Conservation (phyloP, 2,329 filamentous ascomycete genomes). For the Chrysoporthe cubensis region DNA sequence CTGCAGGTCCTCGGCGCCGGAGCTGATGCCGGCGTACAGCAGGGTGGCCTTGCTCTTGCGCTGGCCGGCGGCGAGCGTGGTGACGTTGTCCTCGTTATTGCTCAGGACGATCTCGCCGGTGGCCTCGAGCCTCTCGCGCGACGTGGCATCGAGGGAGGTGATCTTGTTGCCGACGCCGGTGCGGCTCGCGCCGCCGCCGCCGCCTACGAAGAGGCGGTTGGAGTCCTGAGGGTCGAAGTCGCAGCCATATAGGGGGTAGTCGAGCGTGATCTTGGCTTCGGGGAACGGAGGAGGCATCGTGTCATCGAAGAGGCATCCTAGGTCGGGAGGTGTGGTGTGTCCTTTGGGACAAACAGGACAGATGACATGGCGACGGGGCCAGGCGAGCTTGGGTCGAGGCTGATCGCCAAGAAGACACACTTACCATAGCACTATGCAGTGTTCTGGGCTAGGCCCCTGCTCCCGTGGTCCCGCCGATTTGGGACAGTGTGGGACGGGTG, state of each 20-base stretch:
- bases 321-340: not conserved
- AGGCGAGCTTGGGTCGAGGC: too few species aligned
- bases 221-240: constrained; percentile 85
- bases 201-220: constrained; percentile 77
- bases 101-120: constrained; percentile 77
- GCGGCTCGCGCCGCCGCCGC: constrained; percentile 81
- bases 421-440: too few species aligned
- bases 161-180: constrained; percentile 89
- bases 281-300: constrained; percentile 42
- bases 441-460: not conserved
- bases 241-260: constrained; percentile 84
- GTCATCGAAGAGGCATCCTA: constrained; percentile 17
- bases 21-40: constrained; percentile 82
- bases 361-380: not conserved
- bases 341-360: constrained; percentile 9
- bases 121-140: constrained; percentile 65
- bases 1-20: constrained; percentile 70
- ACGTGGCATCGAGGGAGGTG: constrained; percentile 72
- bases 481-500: not conserved
- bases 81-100: constrained; percentile 86
- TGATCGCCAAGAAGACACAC: not conserved
- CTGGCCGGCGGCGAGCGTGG: constrained; percentile 74
- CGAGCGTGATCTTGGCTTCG: constrained; percentile 67
- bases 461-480: not conserved
- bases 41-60: constrained; percentile 59